A percentile compares a stretch with the other conserved stretches of the same genome.
Conservation (phyloP, 2,329 filamentous ascomycete genomes). For the Aspergillus puulaauensis region DNA sequence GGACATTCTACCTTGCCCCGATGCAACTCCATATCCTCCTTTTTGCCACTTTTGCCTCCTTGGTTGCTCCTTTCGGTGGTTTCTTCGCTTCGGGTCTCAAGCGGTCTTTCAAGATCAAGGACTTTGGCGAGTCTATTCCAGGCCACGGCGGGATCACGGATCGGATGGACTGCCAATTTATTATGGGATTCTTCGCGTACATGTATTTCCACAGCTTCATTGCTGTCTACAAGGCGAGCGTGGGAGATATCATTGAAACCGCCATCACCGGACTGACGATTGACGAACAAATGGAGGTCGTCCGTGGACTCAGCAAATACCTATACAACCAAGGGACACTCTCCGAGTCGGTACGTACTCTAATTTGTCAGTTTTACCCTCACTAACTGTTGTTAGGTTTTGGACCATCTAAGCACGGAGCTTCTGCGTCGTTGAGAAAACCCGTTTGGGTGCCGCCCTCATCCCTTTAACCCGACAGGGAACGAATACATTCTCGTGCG, state of each 20-base stretch:
- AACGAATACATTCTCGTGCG: conserved; percentile 7
- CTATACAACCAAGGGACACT: conserved; percentile 63
- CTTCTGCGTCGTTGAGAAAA: conserved; percentile 3
- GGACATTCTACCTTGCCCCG: conserved; percentile 73
- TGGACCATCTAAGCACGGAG: conserved; percentile 8
- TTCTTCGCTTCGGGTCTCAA: conserved; percentile 98
- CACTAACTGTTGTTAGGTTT: conserved; percentile 2
- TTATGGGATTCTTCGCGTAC: conserved; percentile 98
- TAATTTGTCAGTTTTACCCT: neutral
- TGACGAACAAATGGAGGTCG: conserved; percentile 85
- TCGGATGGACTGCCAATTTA: conserved; percentile 99
- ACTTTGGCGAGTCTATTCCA: conserved; percentile 97
- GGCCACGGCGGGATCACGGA: conserved; percentile 98
- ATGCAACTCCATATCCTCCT: conserved; percentile 92
- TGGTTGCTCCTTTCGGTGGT: conserved; percentile 95
- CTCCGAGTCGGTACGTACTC: conserved; percentile 49
- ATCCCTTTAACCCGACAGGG: neutral
- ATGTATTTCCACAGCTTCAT: conserved; percentile 99
- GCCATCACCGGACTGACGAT: conserved; percentile 84
- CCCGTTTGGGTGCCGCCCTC: neutral
- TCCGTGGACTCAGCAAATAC: conserved; percentile 62
- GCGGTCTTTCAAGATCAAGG: conserved; percentile 99
- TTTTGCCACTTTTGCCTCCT: conserved; percentile 88
- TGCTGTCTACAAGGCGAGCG: conserved; percentile 78
- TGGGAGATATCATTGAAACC: conserved; percentile 84